phyloP scores from a whole-genome alignment of 352 stramenopile genomes.

The Globisporangium solare region DNA sequence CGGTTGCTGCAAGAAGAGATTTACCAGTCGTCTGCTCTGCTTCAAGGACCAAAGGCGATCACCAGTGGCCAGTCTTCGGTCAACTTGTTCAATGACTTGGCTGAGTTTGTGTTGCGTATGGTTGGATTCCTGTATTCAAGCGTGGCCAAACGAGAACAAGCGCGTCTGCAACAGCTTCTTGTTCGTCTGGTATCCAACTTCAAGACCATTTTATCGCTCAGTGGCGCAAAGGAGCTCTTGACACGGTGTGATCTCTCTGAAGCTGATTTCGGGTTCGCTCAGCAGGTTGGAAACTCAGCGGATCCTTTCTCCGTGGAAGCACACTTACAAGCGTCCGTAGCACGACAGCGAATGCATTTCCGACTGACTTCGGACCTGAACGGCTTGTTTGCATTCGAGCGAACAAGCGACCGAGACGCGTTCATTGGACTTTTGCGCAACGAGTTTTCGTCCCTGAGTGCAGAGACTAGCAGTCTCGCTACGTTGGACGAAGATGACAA shows the following conservation, averaged over 20 bases:
- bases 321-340: constrained; percentile 16
- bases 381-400: constrained; percentile 39
- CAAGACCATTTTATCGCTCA: constrained; percentile 17
- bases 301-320: constrained; percentile 7
- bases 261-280: too few species aligned
- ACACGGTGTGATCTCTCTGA: constrained; percentile 7
- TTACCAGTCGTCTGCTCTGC: constrained; percentile 22
- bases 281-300: background rate
- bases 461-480: constrained; percentile 1
- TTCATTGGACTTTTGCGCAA: constrained; percentile 30
- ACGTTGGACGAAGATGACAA: constrained; percentile 3
- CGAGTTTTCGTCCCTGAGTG: constrained; percentile 13
- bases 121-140: constrained; percentile 27
- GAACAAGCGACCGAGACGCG: constrained; percentile 24
- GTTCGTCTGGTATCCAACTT: constrained; percentile 26
- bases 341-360: constrained; percentile 47
- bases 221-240: constrained; percentile 4
- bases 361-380: constrained; percentile 41
- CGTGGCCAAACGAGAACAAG: constrained; percentile 12
- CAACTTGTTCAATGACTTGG: constrained; percentile 28
- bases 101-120: constrained; percentile 28
- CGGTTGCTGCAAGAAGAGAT: constrained; percentile 52
- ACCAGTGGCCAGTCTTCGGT: background rate
- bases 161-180: constrained; percentile 29
- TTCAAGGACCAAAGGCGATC: background rate